phyloP scores from a whole-genome alignment of 1,284 basidiomycete species.

The Termitomyces sp. region DNA sequence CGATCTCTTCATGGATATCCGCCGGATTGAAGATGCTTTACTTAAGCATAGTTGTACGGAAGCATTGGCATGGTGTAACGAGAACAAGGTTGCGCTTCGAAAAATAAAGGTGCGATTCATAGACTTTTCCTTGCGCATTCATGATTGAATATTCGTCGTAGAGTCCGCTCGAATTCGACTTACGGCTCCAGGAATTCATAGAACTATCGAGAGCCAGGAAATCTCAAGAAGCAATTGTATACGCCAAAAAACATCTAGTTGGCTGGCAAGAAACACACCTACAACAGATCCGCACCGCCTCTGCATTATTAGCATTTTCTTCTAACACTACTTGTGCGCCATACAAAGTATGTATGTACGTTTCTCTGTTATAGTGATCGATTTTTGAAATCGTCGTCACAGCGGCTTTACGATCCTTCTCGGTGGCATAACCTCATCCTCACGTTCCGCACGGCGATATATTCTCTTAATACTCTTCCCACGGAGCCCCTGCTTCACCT shows the following conservation, averaged over 20 bases:
- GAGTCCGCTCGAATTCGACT: conserved; percentile 94
- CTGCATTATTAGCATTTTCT: conserved; percentile 72
- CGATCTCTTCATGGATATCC: conserved; percentile 87
- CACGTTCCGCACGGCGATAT: conserved; percentile 81
- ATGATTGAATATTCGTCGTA: conserved; percentile 27
- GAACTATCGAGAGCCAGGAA: conserved; percentile 78
- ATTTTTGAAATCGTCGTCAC: background rate
- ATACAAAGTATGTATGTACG: conserved; percentile 51
- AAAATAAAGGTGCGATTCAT: conserved; percentile 72
- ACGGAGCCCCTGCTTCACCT: conserved; percentile 83
- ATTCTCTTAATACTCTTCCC: conserved; percentile 81
- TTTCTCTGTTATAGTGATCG: background rate
- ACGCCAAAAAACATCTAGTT: conserved; percentile 78
- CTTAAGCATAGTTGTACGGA: conserved; percentile 74
- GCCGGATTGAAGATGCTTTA: conserved; percentile 80
- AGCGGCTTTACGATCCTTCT: conserved; percentile 77
- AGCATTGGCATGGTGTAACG: conserved; percentile 92
- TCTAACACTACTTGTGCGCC: conserved; percentile 61
- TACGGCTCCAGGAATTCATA: conserved; percentile 94
- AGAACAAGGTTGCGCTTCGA: conserved; percentile 89
- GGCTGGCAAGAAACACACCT: conserved; percentile 81
- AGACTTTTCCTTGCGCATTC: conserved; percentile 1
- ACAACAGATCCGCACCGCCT: conserved; percentile 71
- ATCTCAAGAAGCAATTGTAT: conserved; percentile 75
- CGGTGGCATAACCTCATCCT: conserved; percentile 74